These are phyloP conservation scores for Ophiorrhiza pumila DNA, from an alignment of 257 asterid genomes.

Conservation along the genomic window DNA sequence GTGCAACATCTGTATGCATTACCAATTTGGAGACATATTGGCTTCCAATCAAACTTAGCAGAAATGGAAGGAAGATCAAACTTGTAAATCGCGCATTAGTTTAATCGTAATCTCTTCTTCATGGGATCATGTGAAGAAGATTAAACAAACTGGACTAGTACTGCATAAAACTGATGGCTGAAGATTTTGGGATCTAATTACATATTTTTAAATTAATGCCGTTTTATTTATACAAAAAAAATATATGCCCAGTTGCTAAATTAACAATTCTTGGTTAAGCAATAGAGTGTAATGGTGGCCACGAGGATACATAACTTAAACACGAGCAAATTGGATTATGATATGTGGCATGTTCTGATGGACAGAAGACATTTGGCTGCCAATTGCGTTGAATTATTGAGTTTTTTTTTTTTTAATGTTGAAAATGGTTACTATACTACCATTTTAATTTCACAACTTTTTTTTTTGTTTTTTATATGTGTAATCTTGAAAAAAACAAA, in stretches of 20 bases:
- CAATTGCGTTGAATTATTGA: slow-evolving; percentile 21
- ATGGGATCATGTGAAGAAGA: slow-evolving; percentile 38
- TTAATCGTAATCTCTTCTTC: slow-evolving; percentile 23
- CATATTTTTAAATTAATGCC: background rate
- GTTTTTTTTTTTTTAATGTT: slow-evolving; percentile 4
- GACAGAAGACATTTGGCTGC: slow-evolving; percentile 26
- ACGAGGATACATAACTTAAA: slow-evolving; percentile 19
- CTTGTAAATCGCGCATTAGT: slow-evolving; percentile 29
- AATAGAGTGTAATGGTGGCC: slow-evolving; percentile 15
- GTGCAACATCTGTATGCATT: slow-evolving; percentile 13
- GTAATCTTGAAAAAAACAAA: background rate
- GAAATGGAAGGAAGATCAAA: slow-evolving; percentile 27
- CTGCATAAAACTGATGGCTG: slow-evolving; percentile 2
- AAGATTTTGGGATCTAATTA: slow-evolving; percentile 16
- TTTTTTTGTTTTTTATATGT: background rate
- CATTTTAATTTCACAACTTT: background rate
- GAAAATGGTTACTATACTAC: slow-evolving; percentile 2
- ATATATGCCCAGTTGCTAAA: slow-evolving; percentile 2
- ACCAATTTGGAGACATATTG: background rate
- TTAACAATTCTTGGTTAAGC: slow-evolving; percentile 1
- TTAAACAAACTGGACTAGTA: slow-evolving; percentile 11
- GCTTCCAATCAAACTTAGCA: background rate
- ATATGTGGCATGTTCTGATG: slow-evolving; percentile 18
- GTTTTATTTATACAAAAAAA: background rate
- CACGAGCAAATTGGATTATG: slow-evolving; percentile 3